Evolutionary conservation across 2,329 filamentous ascomycete species (phyloP), one percentile per base, ranked within the genome.

Genomic region (Penicillium concentricum): DNA sequence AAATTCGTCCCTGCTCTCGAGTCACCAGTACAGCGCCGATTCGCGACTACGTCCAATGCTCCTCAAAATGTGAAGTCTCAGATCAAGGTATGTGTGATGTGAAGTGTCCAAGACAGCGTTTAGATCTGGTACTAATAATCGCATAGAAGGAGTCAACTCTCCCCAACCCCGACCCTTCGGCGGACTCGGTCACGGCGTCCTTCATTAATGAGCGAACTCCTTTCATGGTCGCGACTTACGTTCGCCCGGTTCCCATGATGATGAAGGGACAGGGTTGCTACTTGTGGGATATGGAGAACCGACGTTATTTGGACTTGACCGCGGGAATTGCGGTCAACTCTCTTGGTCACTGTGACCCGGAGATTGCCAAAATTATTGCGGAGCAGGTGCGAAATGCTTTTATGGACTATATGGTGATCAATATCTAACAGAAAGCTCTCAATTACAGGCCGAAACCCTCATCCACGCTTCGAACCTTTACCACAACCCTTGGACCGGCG

Each of bases 141-240:
- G 16, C 20, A 42, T 61, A 83, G 78, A 77, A 76, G 66, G 78
- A 83, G 68, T 70, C 76, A 22, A 67, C 73, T 2, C 71, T 88
- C 13, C 81, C 88, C 10, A 91, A 88, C 64, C 83, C 89, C 47
- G 91, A 95, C 69, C 91, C 91, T 35, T 70, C 86, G 15, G 68
- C 84, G 46, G 88, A 91, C 74, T 94, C 91, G 0, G 79, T 85
- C 66, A 95, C 90, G 62, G 84, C 86, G 34, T 82, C 86, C 30
- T 83, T 96, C 58, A 85, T 96, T 62, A 82, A 85, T 64, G 85
- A 90, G 59, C 87, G 92, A 68, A 83, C 87, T 32, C 89, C 90
- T 3, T 97, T 87, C 77, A 97, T 99, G 93, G 90, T 99, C 28
- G 88, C 92, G 2, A 99, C 94, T 51, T 99, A 99, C 76, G 87